A percentile compares a stretch with the other conserved stretches of the same genome.
Evolutionary conservation across 2,329 filamentous ascomycete genomes (phyloP).

Genomic region (Colletotrichum sp.): DNA sequence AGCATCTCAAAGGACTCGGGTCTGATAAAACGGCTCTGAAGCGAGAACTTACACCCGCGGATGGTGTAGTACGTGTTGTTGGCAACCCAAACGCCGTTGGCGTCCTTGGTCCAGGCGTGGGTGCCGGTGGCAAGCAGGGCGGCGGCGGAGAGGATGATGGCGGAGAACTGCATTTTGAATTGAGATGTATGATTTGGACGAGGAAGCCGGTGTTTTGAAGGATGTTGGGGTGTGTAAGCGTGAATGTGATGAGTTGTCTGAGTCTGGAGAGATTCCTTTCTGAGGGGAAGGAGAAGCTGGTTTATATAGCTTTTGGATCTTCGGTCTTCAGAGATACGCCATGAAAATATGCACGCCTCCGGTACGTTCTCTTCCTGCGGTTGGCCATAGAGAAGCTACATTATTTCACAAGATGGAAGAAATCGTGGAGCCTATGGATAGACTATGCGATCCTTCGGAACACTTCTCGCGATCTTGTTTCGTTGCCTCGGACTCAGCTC

Average conservation of each 20-base stretch:
- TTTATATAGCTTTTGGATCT: background rate
- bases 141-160: background rate
- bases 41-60: background rate
- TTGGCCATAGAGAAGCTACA: too few relatives aligned
- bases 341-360: background rate
- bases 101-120: background rate
- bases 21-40: background rate
- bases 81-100: background rate
- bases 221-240: background rate
- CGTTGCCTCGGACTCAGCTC: background rate
- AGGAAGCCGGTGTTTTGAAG: rapidly evolving
- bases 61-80: background rate
- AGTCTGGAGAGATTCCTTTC: background rate
- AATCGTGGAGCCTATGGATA: background rate
- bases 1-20: background rate
- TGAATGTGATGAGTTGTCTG: background rate
- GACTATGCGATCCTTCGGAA: background rate
- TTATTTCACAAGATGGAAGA: background rate
- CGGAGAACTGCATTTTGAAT: background rate
- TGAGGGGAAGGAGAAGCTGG: background rate
- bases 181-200: background rate
- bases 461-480: background rate
- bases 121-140: background rate
- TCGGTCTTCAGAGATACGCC: rapidly evolving
- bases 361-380: too few relatives aligned